phyloP scores from a whole-genome alignment of 2,329 filamentous ascomycete species.

The Didymosphaeria variabile region DNA sequence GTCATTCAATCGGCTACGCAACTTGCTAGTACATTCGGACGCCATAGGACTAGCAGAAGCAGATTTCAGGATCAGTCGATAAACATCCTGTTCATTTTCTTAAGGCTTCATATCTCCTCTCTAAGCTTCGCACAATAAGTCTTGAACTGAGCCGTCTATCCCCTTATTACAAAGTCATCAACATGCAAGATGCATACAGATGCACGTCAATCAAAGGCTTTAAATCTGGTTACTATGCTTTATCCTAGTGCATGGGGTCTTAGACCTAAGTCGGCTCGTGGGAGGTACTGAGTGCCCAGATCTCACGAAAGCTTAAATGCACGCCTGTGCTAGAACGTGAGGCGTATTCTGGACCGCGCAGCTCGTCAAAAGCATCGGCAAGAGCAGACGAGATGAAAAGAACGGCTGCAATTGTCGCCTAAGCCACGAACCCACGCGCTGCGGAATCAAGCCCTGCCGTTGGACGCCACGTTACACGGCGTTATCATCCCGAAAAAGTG shows the following conservation, averaged over 20 bases:
- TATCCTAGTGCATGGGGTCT: not conserved
- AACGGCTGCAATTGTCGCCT: not conserved
- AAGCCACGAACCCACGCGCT: not conserved
- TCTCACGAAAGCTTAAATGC: not conserved
- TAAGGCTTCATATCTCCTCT: not conserved
- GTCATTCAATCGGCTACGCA: not conserved
- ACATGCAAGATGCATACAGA: too few species aligned
- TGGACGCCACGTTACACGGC: conserved; percentile 24
- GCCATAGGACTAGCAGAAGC: not conserved
- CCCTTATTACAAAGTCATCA: too few species aligned
- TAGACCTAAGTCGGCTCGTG: not conserved
- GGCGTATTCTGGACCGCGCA: not conserved
- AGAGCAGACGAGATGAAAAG: not conserved
- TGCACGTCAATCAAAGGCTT: too few species aligned
- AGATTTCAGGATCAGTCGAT: not conserved
- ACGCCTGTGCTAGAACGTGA: not conserved
- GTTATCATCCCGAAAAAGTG: conserved; percentile 26
- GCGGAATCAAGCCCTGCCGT: not conserved
- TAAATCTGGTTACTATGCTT: too few species aligned
- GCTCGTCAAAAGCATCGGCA: not conserved
- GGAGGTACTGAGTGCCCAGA: not conserved
- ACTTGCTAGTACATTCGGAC: not conserved
- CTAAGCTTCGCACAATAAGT: not conserved
- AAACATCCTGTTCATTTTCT: not conserved
- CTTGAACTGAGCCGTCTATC: too few species aligned